Evolutionary conservation across 2,329 filamentous ascomycete genomes (phyloP), one percentile per base, ranked within the genome.

Genomic region (Colletotrichum orbiculare): DNA sequence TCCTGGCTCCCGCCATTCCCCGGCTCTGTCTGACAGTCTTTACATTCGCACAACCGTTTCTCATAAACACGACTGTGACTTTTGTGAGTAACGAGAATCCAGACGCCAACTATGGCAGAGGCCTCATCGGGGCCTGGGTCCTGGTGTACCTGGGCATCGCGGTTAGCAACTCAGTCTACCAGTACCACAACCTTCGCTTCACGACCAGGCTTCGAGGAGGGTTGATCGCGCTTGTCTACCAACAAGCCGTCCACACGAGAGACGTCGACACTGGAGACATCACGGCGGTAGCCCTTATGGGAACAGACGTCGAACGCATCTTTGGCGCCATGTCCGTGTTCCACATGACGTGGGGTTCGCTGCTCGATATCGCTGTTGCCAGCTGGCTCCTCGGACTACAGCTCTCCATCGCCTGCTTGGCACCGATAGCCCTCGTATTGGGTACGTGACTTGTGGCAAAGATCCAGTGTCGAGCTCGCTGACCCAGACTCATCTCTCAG

Each of bases 291-390:
- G 69, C 75, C 1, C 60, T 77, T 0, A 77, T 77, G 74, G 73
- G 75, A 7, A 74, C 75, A 1, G 75, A 77, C 50, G 67, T 76
- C 2, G 74, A 75, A 42, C 73, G 74, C 2, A 74, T 77, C 34
- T 60, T 66, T n/a, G 49, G 50, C 1, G 67, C 62, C 4, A 66
- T 75, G 43, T 45, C 59, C 9, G n/a, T 59, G 0, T 54, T 76
- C 9, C 74, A 77, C 25, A 69, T 74, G 37, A 34, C 72, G 0
- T 77, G 75, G 75, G 74, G 65, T 0, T 68, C 69, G 6, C 17
- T 73, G 8, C 12, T 73, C 2, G 72, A 77, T 6, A 70, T 74
- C 35, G 68, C 42, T 1, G 59, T 77, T 9, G 75, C 71, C 3
- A 63, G 69, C 25, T 77, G 72, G 71, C 64, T 77, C 2, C 64